Percentiles rank a stretch among this genome's conserved stretches.
Conservation (phyloP, 805 yeast genomes). For the Zygotorulaspora danielsina region DNA sequence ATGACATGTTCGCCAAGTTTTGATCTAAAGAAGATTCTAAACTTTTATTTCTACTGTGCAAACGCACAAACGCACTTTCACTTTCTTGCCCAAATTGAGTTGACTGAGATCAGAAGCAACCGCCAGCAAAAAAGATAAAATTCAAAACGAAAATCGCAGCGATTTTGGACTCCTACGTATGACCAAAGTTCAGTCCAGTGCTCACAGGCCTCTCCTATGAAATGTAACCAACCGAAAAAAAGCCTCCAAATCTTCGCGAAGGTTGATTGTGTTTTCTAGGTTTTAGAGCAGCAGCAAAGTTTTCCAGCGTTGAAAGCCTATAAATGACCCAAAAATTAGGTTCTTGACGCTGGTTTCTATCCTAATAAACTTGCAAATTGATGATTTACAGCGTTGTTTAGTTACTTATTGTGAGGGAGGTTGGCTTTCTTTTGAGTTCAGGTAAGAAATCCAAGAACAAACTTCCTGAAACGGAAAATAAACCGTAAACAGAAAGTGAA, state of each 20-base stretch:
- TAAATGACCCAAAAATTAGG: too few species aligned
- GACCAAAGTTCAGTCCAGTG: too few species aligned
- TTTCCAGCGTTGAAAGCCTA: not conserved
- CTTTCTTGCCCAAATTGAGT: too few species aligned
- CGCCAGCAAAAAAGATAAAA: slow-evolving; percentile 2
- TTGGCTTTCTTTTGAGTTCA: not conserved
- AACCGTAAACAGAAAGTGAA: not conserved
- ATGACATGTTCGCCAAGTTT: too few species aligned
- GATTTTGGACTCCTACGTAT: too few species aligned
- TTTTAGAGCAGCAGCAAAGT: not conserved
- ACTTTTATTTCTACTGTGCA: too few species aligned
- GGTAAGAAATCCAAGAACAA: not conserved
- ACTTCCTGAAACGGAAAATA: not conserved
- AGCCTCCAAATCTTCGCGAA: not conserved
- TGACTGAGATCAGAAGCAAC: not conserved
- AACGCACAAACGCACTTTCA: slow-evolving; percentile 1
- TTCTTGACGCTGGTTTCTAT: not conserved
- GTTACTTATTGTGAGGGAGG: too few species aligned
- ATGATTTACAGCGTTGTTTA: too few species aligned
- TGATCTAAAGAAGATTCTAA: too few species aligned
- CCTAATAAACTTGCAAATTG: too few species aligned
- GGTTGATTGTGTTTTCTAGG: not conserved
- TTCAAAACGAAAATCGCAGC: not conserved
- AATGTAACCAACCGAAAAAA: too few species aligned
- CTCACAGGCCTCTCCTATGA: too few species aligned